Evolutionary conservation across 805 yeast species (phyloP).

Genomic region (Zygosaccharomyces rouxii): DNA sequence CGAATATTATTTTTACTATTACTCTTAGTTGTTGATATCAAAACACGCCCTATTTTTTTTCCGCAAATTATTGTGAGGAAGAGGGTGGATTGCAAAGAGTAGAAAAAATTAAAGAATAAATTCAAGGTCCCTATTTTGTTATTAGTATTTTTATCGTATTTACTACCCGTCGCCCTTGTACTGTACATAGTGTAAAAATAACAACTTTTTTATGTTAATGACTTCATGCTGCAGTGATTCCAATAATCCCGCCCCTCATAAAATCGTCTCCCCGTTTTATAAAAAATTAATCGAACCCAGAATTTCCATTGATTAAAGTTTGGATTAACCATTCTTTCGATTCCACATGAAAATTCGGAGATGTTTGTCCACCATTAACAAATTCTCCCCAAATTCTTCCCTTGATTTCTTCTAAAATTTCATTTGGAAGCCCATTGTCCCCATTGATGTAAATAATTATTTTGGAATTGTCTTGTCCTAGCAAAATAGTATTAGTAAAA

Average conservation of each 20-base stretch:
- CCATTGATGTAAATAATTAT: conserved; percentile 23
- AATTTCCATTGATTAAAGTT: conserved; percentile 28
- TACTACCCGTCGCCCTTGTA: not conserved
- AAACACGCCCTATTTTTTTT: too few relatives aligned
- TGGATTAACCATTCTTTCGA: conserved; percentile 35
- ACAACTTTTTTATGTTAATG: not conserved
- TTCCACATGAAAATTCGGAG: conserved; percentile 19
- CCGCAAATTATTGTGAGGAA: not conserved
- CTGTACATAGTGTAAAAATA: not conserved
- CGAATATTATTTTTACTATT: too few relatives aligned
- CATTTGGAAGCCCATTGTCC: conserved; percentile 9
- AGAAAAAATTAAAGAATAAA: not conserved
- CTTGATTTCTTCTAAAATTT: conserved; percentile 8
- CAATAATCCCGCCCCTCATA: not conserved
- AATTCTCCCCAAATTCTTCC: conserved; percentile 4
- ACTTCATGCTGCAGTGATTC: not conserved
- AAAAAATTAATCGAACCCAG: conserved; percentile 7
- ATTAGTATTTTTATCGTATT: too few relatives aligned
- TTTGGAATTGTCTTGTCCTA: conserved; percentile 1
- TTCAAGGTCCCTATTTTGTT: too few relatives aligned
- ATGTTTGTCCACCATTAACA: not conserved
- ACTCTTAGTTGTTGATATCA: too few relatives aligned
- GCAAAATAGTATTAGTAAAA: not conserved
- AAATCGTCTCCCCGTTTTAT: not conserved
- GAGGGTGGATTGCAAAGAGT: not conserved